phyloP scores from a whole-genome alignment of 495 filamentous ascomycete species.

The Lophiostoma macrostomum region DNA sequence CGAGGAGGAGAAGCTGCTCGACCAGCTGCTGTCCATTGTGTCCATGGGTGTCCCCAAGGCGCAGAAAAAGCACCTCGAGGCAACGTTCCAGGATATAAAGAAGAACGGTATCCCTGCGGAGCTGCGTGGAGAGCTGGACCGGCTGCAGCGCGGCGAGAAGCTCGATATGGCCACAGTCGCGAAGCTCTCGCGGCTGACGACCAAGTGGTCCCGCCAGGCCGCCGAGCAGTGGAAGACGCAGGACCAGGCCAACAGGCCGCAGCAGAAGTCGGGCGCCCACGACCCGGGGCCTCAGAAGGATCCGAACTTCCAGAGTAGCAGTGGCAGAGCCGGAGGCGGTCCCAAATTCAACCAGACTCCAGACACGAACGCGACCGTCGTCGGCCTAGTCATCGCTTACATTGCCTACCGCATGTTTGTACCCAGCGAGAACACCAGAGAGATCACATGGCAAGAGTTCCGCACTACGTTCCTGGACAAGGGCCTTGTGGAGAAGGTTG shows the following conservation, averaged over 20 bases:
- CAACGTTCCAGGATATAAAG: conserved; percentile 48
- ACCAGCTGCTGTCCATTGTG: conserved; percentile 43
- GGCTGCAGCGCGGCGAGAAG: conserved; percentile 40
- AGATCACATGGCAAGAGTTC: conserved; percentile 98
- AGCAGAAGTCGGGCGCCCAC: conserved; percentile 41
- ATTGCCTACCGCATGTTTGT: conserved; percentile 58
- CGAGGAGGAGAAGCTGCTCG: conserved; percentile 44
- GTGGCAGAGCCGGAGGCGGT: conserved; percentile 35
- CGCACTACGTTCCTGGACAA: conserved; percentile 88
- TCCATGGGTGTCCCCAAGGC: conserved; percentile 49
- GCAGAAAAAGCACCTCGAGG: conserved; percentile 45
- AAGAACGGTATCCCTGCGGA: conserved; percentile 52
- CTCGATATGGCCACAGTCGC: conserved; percentile 50
- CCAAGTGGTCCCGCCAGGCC: conserved; percentile 43
- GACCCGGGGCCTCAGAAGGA: conserved; percentile 41
- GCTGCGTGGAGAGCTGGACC: conserved; percentile 49
- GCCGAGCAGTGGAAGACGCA: conserved; percentile 32
- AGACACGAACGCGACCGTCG: conserved; percentile 55
- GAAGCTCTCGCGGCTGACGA: conserved; percentile 50
- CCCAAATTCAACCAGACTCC: conserved; percentile 49
- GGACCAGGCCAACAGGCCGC: conserved; percentile 27
- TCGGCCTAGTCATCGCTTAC: conserved; percentile 60
- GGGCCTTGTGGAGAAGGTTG: conserved; percentile 90
- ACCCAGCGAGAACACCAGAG: conserved; percentile 64
- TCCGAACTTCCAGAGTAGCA: conserved; percentile 42